These are phyloP conservation scores for Pseudonitzschia pungens DNA, from an alignment of 108 stramenopile species.

Conservation along the genomic window DNA sequence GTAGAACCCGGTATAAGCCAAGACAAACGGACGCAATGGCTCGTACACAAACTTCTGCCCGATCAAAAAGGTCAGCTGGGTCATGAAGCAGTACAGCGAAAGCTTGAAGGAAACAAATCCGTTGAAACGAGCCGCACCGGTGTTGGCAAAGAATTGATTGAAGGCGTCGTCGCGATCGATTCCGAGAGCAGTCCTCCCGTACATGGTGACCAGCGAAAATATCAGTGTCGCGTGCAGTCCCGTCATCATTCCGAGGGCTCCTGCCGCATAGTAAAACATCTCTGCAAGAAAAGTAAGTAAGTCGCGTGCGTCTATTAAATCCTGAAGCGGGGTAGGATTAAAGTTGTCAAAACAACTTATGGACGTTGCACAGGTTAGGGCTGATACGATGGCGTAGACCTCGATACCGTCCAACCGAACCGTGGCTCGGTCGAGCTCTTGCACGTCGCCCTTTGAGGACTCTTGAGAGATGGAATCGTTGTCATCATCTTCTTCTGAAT, in stretches of 20 bases:
- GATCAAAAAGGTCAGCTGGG: slow-evolving; percentile 17
- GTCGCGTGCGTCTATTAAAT: background rate
- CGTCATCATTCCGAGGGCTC: slow-evolving; percentile 17
- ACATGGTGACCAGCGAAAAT: slow-evolving; percentile 33
- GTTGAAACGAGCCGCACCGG: slow-evolving; percentile 4
- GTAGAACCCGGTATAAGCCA: background rate
- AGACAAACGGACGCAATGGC: slow-evolving; percentile 5
- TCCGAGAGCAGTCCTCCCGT: slow-evolving; percentile 26
- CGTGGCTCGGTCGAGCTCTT: slow-evolving; percentile 11
- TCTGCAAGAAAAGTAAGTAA: slow-evolving; percentile 1
- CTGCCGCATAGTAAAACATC: slow-evolving; percentile 3
- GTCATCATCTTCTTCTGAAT: background rate
- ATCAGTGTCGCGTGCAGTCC: slow-evolving; percentile 26
- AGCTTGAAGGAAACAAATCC: slow-evolving; percentile 20
- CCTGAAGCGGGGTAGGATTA: background rate
- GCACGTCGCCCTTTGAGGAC: background rate
- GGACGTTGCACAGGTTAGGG: slow-evolving; percentile 20
- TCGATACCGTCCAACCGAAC: slow-evolving; percentile 27
- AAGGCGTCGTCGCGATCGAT: slow-evolving; percentile 25
- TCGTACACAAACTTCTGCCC: background rate
- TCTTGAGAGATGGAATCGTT: background rate
- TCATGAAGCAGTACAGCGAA: slow-evolving; percentile 15
- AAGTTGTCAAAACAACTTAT: slow-evolving; percentile 20
- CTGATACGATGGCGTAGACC: slow-evolving; percentile 24
- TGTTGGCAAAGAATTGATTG: slow-evolving; percentile 16